phyloP scores from a whole-genome alignment of 495 filamentous ascomycete genomes.

The Aspergillus bertholletiae region DNA sequence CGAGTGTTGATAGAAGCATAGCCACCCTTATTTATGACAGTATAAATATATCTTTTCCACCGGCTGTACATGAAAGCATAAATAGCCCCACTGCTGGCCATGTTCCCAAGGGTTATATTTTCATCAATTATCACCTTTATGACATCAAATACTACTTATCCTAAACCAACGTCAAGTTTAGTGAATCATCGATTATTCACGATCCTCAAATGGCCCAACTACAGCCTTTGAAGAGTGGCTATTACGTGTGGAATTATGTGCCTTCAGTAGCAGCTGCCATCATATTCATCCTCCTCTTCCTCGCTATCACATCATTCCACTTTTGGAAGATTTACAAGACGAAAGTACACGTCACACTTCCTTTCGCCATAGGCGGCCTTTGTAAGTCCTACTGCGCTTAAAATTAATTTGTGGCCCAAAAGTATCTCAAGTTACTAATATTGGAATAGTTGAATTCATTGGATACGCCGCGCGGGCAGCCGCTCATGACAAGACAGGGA shows the following conservation, averaged over 20 bases:
- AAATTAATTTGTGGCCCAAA: too few relatives aligned
- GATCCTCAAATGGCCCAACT: conserved; percentile 17
- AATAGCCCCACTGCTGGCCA: too few relatives aligned
- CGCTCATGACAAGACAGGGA: conserved; percentile 12
- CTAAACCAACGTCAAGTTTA: too few relatives aligned
- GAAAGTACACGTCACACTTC: conserved; percentile 2
- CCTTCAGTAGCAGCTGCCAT: conserved; percentile 46
- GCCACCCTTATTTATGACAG: too few relatives aligned
- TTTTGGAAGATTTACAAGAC: conserved; percentile 12
- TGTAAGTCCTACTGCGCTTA: conserved; percentile 17
- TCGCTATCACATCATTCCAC: conserved; percentile 37
- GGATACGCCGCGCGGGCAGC: conserved; percentile 39
- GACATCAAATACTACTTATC: too few relatives aligned
- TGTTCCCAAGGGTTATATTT: too few relatives aligned
- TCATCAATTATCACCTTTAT: too few relatives aligned
- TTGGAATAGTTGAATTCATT: conserved; percentile 39
- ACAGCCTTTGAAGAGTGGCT: conserved; percentile 6
- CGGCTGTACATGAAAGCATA: too few relatives aligned
- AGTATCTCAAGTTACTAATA: too few relatives aligned
- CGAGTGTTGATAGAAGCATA: too few relatives aligned
- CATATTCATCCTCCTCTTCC: conserved; percentile 48
- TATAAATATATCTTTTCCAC: too few relatives aligned
- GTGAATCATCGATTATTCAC: too few relatives aligned
- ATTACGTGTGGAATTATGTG: conserved; percentile 17
- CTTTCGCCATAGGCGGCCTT: conserved; percentile 18